phyloP scores from a whole-genome alignment of 2,329 filamentous ascomycete genomes.

The Curvularia hawaiiensis region DNA sequence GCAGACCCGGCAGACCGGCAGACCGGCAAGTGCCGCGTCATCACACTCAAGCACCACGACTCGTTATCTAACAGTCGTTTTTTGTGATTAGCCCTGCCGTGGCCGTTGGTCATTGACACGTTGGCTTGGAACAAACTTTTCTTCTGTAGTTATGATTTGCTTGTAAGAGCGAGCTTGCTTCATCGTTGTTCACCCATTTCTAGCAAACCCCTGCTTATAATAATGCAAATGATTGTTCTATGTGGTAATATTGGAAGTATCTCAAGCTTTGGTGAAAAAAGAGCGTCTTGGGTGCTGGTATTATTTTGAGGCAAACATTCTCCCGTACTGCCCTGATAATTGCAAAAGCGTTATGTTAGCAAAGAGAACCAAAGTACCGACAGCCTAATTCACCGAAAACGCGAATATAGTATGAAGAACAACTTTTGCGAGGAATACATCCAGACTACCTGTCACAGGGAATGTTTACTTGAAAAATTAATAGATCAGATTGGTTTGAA shows the following conservation, averaged over 20 bases:
- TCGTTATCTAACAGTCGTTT: neutral
- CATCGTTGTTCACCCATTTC: neutral
- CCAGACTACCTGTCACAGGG: too few species aligned
- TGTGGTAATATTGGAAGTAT: neutral
- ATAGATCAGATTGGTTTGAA: too few species aligned
- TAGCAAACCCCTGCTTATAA: neutral
- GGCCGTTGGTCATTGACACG: neutral
- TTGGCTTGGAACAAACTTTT: neutral
- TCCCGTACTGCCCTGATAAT: neutral
- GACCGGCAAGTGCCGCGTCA: slow-evolving; percentile 8
- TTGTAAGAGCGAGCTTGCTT: neutral
- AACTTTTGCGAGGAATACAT: too few species aligned
- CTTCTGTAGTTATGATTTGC: neutral
- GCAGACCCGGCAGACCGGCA: neutral
- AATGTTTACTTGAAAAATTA: too few species aligned
- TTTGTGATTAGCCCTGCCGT: neutral
- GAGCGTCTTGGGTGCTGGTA: neutral
- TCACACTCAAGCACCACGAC: neutral
- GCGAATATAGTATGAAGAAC: too few species aligned
- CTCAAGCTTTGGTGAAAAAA: neutral
- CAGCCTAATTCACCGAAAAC: too few species aligned
- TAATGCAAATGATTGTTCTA: neutral
- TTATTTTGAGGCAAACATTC: too few species aligned
- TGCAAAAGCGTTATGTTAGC: neutral
- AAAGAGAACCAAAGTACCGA: neutral